Conservation (phyloP, 2,329 filamentous ascomycete genomes). For the Herpotrichia juniperi region DNA sequence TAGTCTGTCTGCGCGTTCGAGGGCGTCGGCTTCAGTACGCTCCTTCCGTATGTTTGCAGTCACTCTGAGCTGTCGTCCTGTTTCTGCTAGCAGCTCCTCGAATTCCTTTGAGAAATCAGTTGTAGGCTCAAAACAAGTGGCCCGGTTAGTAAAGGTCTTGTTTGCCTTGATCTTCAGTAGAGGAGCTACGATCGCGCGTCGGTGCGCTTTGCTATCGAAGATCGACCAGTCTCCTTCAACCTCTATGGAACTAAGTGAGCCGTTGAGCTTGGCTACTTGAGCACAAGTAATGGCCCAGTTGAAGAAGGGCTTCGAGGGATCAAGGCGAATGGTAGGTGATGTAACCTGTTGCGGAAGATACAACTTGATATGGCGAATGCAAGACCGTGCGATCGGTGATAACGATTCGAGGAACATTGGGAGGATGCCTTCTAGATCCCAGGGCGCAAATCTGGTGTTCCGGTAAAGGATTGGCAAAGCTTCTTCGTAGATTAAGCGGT, state of each 20-base stretch:
- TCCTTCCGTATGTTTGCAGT: slow-evolving; percentile 11
- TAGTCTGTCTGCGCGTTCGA: not conserved
- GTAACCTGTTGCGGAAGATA: slow-evolving; percentile 8
- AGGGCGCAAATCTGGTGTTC: slow-evolving; percentile 19
- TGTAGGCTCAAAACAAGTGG: not conserved
- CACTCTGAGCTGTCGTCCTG: slow-evolving; percentile 8
- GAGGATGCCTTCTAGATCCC: slow-evolving; percentile 23
- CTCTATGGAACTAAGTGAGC: slow-evolving; percentile 17
- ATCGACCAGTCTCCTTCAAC: slow-evolving; percentile 16
- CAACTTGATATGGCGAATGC: slow-evolving; percentile 24
- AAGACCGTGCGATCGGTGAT: slow-evolving; percentile 17
- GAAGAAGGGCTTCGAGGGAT: slow-evolving; percentile 15
- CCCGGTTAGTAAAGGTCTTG: slow-evolving; percentile 16
- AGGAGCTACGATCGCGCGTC: slow-evolving; percentile 17
- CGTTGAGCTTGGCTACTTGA: slow-evolving; percentile 24
- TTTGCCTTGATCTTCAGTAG: slow-evolving; percentile 26
- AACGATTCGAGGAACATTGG: slow-evolving; percentile 23
- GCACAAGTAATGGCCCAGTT: slow-evolving; percentile 34
- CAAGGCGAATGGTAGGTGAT: not conserved
- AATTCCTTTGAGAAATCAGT: slow-evolving; percentile 9
- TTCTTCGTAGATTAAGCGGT: slow-evolving; percentile 26
- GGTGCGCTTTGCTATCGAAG: not conserved
- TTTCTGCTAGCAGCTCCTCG: slow-evolving; percentile 9
- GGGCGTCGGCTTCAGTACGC: slow-evolving; percentile 8
- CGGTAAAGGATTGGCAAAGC: slow-evolving; percentile 32